These are phyloP conservation scores for Nicotiana otophora DNA, from an alignment of 257 asterid genomes.

Conservation along the genomic window DNA sequence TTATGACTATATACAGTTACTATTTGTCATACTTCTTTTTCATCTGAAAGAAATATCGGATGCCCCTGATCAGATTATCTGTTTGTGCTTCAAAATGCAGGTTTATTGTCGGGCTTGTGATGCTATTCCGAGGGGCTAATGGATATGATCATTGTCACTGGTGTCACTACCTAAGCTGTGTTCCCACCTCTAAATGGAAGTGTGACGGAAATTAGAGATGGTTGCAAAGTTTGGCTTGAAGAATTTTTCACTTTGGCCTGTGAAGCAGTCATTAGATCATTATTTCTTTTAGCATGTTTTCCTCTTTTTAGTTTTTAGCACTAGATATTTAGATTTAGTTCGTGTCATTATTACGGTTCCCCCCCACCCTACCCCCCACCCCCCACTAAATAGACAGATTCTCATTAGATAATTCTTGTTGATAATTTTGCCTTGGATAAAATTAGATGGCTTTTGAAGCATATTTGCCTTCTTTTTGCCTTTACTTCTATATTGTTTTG, in stretches of 20 bases:
- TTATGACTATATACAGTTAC: background rate
- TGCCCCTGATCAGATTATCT: background rate
- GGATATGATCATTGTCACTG: slow-evolving; percentile 71
- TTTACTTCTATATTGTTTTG: background rate
- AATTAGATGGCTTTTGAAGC: background rate
- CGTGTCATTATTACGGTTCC: background rate
- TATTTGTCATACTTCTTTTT: background rate
- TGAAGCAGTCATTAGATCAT: background rate
- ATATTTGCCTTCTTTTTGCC: background rate
- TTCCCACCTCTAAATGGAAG: slow-evolving; percentile 74
- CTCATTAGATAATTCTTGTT: background rate
- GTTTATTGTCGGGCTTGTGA: slow-evolving; percentile 54
- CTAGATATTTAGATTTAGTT: background rate
- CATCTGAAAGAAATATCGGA: background rate
- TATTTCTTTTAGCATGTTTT: background rate
- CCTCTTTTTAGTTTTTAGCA: background rate
- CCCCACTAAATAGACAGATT: background rate
- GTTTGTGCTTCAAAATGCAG: slow-evolving; percentile 28
- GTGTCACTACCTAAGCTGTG: slow-evolving; percentile 74
- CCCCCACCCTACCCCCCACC: no score
- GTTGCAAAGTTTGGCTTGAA: background rate
- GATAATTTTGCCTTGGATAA: background rate
- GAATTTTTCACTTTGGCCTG: background rate
- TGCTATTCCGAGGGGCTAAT: slow-evolving; percentile 70
- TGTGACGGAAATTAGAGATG: slow-evolving; percentile 31